Percentiles rank a stretch among this genome's conserved stretches.
phyloP scores from a whole-genome alignment of 306 rosid species.

The Neltuma alba region DNA sequence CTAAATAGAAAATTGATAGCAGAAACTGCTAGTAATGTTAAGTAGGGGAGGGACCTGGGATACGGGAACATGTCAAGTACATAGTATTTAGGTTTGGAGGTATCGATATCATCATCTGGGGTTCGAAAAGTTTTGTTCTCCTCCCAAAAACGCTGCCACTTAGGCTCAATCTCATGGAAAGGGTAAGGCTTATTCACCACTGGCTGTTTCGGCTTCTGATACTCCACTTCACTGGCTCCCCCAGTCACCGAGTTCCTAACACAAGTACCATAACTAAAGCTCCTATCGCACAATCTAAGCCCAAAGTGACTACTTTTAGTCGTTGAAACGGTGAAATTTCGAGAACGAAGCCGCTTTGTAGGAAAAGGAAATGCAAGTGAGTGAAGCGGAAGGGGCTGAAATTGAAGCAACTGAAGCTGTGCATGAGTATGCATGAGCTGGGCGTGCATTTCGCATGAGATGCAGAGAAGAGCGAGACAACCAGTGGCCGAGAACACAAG shows the following conservation, averaged over 20 bases:
- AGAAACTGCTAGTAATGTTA: neutral
- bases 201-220: slow-evolving; percentile 42
- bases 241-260: slow-evolving; percentile 41
- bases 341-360: slow-evolving; percentile 33
- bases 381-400: slow-evolving; percentile 30
- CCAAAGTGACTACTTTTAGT: slow-evolving; percentile 24
- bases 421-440: slow-evolving; percentile 35
- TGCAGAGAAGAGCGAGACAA: slow-evolving; percentile 25
- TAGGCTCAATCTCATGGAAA: slow-evolving; percentile 75
- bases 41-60: slow-evolving; percentile 66
- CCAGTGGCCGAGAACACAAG: slow-evolving; percentile 16
- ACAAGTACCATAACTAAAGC: slow-evolving; percentile 26
- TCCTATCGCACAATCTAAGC: slow-evolving; percentile 32
- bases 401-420: slow-evolving; percentile 34
- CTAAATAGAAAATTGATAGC: neutral
- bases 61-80: slow-evolving; percentile 98
- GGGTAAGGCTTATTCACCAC: slow-evolving; percentile 65
- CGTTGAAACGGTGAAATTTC: slow-evolving; percentile 33
- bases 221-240: slow-evolving; percentile 36
- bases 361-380: slow-evolving; percentile 33
- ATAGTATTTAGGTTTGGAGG: slow-evolving; percentile 85
- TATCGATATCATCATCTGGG: slow-evolving; percentile 82
- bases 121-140: slow-evolving; percentile 72
- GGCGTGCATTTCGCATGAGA: slow-evolving; percentile 51
- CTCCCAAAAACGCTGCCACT: slow-evolving; percentile 93